Evolutionary conservation across 192 early-diverging fungal genomes (phyloP).

Genomic region (Jimgerdemannia lactiflua): DNA sequence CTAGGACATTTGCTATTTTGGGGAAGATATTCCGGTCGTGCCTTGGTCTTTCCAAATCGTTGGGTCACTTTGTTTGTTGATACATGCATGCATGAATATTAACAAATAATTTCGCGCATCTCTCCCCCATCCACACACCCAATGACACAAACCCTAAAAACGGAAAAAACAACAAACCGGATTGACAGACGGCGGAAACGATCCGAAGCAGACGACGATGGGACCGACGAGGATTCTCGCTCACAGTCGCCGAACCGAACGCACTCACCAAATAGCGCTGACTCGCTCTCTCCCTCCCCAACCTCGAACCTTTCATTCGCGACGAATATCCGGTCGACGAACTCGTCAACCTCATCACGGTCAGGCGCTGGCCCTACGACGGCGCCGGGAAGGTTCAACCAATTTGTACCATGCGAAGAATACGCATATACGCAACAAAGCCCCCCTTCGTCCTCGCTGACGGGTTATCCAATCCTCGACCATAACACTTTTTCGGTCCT

Average conservation of each 20-base stretch:
- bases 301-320: not conserved
- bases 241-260: not conserved
- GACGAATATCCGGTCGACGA: not conserved
- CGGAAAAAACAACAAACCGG: not conserved
- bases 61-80: not conserved
- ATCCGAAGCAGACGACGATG: not conserved
- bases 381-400: not conserved
- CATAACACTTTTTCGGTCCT: not conserved
- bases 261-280: not conserved
- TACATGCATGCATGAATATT: not conserved
- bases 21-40: too few relatives aligned
- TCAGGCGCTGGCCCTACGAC: not conserved
- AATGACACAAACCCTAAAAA: not conserved
- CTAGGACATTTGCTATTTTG: too few relatives aligned
- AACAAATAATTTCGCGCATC: too few relatives aligned
- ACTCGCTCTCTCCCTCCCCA: not conserved
- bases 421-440: not conserved
- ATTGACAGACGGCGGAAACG: not conserved
- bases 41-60: not conserved
- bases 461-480: not conserved
- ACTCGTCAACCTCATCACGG: not conserved
- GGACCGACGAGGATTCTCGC: not conserved
- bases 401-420: not conserved
- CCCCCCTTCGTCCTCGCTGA: not conserved
- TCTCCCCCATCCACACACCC: not conserved